Percentiles rank a stretch among this genome's conserved stretches.
Evolutionary conservation across 208 protist genomes (phyloP).

Genomic region (Porcisia deanei): DNA sequence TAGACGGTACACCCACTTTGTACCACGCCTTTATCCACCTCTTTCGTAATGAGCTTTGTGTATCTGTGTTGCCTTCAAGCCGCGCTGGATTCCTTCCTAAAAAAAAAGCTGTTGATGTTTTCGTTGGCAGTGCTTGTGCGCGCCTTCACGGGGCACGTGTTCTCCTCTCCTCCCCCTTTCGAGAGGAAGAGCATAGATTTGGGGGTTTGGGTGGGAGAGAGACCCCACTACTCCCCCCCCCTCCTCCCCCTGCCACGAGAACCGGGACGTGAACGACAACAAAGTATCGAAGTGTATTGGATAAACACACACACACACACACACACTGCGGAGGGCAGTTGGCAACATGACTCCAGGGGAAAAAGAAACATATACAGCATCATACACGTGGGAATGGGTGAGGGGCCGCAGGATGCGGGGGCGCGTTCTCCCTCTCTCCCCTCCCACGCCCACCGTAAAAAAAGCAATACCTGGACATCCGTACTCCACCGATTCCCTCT

Average conservation of each 20-base stretch:
- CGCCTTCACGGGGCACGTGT: too few species aligned
- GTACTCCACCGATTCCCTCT: background rate
- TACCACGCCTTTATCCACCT: background rate
- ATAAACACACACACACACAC: background rate
- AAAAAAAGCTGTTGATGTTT: too few species aligned
- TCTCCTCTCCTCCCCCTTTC: too few species aligned
- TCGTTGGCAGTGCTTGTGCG: too few species aligned
- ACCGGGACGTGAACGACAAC: too few species aligned
- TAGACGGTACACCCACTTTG: background rate
- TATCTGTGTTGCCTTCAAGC: background rate
- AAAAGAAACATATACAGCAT: background rate
- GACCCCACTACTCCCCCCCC: too few species aligned
- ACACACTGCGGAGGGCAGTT: background rate
- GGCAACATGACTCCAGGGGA: background rate
- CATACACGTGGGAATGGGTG: background rate
- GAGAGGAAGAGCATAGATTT: too few species aligned
- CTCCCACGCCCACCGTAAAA: background rate
- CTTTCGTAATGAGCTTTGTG: background rate
- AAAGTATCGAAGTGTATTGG: background rate
- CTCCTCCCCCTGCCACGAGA: too few species aligned
- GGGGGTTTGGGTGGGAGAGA: too few species aligned
- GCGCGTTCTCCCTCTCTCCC: background rate
- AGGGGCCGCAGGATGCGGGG: background rate
- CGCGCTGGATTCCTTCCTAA: background rate
- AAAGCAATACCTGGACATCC: background rate